Evolutionary conservation across 2,329 filamentous ascomycete genomes (phyloP), one percentile per base, ranked within the genome.

Genomic region (Alternaria dauci): DNA sequence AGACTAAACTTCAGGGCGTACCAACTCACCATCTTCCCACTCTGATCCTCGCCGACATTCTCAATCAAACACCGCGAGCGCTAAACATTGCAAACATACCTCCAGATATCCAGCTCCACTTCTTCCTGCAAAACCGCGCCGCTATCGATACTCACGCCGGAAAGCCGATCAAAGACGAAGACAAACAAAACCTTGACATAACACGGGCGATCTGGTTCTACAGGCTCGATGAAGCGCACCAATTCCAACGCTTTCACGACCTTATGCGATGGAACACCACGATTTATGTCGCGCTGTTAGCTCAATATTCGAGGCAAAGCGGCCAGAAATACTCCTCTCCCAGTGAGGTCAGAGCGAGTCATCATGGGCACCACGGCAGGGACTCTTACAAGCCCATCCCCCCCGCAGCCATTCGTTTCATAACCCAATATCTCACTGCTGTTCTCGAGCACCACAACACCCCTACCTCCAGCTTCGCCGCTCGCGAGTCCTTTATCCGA

Each of bases 191-290:
- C 0, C 11, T 30, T 30, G 28, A 30, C 11, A 30, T 30, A 30
- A 30, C 28, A 30, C 28, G 28, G 28, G 28, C 28, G 28, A 30
- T 30, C 28, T 30, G 67, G 62, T 73, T 65, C 64, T 71, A 69
- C 47, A 62, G 70, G 20, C 55, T 72, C 5, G 53, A 61, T 20
- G 46, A 60, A 18, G 9, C 39, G 6, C 64, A 63, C n/a, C 71
- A 72, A 34, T 71, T 72, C 46, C 62, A 69, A 34, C 65, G 72
- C 12, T 70, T 65, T 32, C 70, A 71, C 36, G 67, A 74, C 30
- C 28, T n/a, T 1, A 44, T 59, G 8, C 64, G 71, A 41, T 73
- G 67, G 67, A 74, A 74, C 41, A 48, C 68, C 11, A 56, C 64
- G 1, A 51, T 74, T 26, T 71, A 65, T 46, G 20, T 62, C 26